These are phyloP conservation scores for Monilinia fructicola DNA, from an alignment of 2,329 filamentous ascomycete species.

Conservation along the genomic window DNA sequence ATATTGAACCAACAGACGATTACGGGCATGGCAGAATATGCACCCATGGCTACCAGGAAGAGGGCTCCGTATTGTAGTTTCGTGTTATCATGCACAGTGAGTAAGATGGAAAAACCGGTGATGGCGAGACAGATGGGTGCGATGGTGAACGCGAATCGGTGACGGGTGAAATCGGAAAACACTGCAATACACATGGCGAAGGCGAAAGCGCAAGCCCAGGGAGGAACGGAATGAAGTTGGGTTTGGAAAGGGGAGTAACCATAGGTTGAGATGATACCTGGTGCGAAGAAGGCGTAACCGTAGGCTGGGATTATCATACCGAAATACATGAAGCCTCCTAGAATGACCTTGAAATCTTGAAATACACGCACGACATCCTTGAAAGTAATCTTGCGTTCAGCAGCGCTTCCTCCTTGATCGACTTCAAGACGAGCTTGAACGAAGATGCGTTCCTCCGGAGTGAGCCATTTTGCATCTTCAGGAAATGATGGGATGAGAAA, in stretches of 20 bases:
- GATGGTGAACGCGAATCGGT: slow-evolving; percentile 74
- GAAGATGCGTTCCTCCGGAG: slow-evolving; percentile 65
- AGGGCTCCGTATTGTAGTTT: slow-evolving; percentile 73
- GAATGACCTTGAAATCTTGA: slow-evolving; percentile 71
- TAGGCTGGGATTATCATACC: slow-evolving; percentile 76
- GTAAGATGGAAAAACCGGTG: slow-evolving; percentile 71
- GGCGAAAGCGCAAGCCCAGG: slow-evolving; percentile 71
- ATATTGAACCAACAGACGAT: slow-evolving; percentile 82
- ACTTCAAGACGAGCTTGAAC: slow-evolving; percentile 64
- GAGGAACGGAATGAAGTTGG: slow-evolving; percentile 52
- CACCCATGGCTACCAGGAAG: slow-evolving; percentile 77
- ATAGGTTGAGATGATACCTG: slow-evolving; percentile 68
- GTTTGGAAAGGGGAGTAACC: slow-evolving; percentile 57
- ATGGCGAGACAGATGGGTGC: slow-evolving; percentile 68
- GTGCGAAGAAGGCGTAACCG: slow-evolving; percentile 75
- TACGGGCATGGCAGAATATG: slow-evolving; percentile 87
- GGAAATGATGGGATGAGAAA: slow-evolving; percentile 74
- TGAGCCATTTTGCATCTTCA: slow-evolving; percentile 71
- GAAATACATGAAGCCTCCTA: slow-evolving; percentile 80
- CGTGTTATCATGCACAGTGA: slow-evolving; percentile 67
- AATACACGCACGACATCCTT: slow-evolving; percentile 62
- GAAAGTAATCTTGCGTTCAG: slow-evolving; percentile 59
- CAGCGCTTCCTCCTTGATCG: slow-evolving; percentile 67
- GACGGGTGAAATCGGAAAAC: slow-evolving; percentile 67
- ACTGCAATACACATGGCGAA: slow-evolving; percentile 76